Conservation (phyloP, 257 asterid genomes). For the Solanum pimpinellifolium region DNA sequence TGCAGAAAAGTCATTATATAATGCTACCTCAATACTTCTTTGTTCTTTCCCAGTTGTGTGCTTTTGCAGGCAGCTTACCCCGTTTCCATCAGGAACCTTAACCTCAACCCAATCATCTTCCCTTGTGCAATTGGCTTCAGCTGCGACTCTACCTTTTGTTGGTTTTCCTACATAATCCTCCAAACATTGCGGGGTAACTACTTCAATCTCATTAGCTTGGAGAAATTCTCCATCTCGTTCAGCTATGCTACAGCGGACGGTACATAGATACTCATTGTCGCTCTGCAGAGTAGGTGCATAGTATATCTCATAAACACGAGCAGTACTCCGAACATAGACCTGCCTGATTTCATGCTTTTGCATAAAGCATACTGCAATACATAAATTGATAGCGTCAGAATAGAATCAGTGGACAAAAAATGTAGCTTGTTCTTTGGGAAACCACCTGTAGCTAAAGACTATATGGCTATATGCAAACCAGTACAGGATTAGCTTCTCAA, state of each 20-base stretch:
- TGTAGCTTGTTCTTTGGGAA: background rate
- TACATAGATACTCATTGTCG: slow-evolving; percentile 63
- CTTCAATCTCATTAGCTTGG: slow-evolving; percentile 24
- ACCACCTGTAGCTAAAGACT: background rate
- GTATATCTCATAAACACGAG: slow-evolving; percentile 81
- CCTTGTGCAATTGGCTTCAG: slow-evolving; percentile 30
- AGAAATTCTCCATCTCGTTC: slow-evolving; percentile 55
- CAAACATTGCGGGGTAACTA: slow-evolving; percentile 18
- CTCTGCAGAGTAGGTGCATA: slow-evolving; percentile 32
- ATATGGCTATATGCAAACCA: background rate
- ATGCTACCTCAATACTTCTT: slow-evolving; percentile 21
- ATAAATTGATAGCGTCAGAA: background rate
- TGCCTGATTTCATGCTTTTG: slow-evolving; percentile 51
- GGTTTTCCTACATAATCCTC: slow-evolving; percentile 14
- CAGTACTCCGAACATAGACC: slow-evolving; percentile 85
- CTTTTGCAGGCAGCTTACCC: slow-evolving; percentile 19
- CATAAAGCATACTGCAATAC: slow-evolving; percentile 51
- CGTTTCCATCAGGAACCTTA: slow-evolving; percentile 29
- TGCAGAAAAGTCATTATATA: background rate
- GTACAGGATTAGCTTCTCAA: background rate
- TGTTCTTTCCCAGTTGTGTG: background rate
- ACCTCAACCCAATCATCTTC: slow-evolving; percentile 92
- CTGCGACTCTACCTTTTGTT: slow-evolving; percentile 23
- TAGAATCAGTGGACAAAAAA: background rate
- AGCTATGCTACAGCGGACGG: slow-evolving; percentile 74